Conservation (phyloP, 768 basidiomycete genomes). For the Symmetrospora coprosmae region DNA sequence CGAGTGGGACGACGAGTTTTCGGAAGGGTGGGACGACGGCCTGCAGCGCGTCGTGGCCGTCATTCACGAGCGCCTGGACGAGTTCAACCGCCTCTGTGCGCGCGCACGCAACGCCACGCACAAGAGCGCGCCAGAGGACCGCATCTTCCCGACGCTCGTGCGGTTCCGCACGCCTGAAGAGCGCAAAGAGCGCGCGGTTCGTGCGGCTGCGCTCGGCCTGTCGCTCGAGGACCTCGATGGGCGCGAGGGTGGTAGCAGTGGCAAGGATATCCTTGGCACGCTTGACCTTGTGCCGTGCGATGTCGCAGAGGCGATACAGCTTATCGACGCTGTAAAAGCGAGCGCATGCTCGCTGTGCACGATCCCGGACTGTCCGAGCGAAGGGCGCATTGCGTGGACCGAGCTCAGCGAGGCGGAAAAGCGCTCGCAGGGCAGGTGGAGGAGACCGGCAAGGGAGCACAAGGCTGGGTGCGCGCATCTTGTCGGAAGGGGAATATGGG, state of each 20-base stretch:
- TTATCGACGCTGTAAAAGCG: neutral
- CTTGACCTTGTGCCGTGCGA: conserved; percentile 5
- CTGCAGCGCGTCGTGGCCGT: neutral
- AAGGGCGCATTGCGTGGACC: conserved; percentile 8
- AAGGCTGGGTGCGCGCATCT: conserved; percentile 5
- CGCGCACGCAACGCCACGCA: conserved; percentile 15
- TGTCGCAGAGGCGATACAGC: neutral
- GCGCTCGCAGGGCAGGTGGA: neutral
- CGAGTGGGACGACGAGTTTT: conserved; percentile 23
- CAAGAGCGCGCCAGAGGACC: conserved; percentile 5
- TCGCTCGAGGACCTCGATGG: conserved; percentile 5
- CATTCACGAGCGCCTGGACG: conserved; percentile 5
- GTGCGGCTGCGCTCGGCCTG: neutral
- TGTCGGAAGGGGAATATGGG: neutral
- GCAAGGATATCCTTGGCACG: conserved; percentile 2
- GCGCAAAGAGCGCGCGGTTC: neutral
- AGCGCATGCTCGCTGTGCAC: conserved; percentile 5
- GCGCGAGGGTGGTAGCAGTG: neutral
- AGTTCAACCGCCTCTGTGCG: neutral
- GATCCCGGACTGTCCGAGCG: neutral
- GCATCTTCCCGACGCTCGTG: neutral
- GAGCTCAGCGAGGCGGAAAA: conserved; percentile 2
- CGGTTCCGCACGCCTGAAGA: conserved; percentile 12
- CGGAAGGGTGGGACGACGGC: conserved; percentile 22
- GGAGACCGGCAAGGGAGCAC: conserved; percentile 8